Evolutionary conservation across 208 protist genomes (phyloP).

Genomic region (Strigomonas culicis): DNA sequence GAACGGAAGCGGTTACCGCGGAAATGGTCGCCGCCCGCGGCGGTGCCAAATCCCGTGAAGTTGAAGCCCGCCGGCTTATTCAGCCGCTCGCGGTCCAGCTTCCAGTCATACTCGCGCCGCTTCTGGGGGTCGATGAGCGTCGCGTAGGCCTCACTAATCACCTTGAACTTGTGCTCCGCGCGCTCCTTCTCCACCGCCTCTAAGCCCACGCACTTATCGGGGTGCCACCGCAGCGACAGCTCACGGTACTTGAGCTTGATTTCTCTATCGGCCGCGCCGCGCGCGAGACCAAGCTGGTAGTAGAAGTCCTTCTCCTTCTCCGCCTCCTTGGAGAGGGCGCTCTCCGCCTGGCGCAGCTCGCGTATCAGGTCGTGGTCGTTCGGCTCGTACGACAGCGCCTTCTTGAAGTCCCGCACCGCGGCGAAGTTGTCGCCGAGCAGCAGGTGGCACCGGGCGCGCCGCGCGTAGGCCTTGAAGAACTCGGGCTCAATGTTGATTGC

Average conservation of each 20-base stretch:
- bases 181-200: constrained; percentile 57
- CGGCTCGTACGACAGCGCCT: constrained; percentile 67
- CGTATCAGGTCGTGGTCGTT: constrained; percentile 62
- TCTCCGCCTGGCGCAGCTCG: constrained; percentile 70
- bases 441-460: constrained; percentile 83
- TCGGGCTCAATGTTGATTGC: constrained; percentile 73
- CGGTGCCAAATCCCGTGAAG: constrained; percentile 27
- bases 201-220: constrained; percentile 84
- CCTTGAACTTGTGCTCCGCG: constrained; percentile 89
- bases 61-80: constrained; percentile 31
- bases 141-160: constrained; percentile 84
- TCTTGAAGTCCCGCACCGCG: constrained; percentile 85
- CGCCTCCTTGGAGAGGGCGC: constrained; percentile 60
- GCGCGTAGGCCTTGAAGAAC: constrained; percentile 90
- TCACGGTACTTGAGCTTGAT: constrained; percentile 87
- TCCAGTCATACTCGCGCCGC: constrained; percentile 83
- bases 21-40: constrained; percentile 32
- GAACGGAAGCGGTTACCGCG: constrained; percentile 45
- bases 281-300: constrained; percentile 74
- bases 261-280: constrained; percentile 64
- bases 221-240: constrained; percentile 88
- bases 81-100: constrained; percentile 53
- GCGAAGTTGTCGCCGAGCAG: constrained; percentile 72
- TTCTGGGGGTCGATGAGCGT: constrained; percentile 69
- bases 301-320: constrained; percentile 89